phyloP scores from a whole-genome alignment of 768 basidiomycete species.

The Pisolithus orientalis region DNA sequence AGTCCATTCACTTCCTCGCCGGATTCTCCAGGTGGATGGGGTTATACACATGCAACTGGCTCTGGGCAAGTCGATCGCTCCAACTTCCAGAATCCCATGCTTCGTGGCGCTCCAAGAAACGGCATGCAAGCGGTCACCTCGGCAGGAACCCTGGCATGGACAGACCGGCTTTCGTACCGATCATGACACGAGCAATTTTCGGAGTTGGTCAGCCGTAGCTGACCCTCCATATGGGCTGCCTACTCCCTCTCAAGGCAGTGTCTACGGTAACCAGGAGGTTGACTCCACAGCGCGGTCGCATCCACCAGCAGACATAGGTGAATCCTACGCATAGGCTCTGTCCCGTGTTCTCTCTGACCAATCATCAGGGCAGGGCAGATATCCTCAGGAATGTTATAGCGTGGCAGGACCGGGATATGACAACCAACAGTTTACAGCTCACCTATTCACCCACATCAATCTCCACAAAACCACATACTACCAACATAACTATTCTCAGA shows the following conservation, averaged over 20 bases:
- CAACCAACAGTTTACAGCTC: slow-evolving; percentile 16
- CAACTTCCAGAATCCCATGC: slow-evolving; percentile 42
- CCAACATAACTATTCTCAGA: slow-evolving; percentile 20
- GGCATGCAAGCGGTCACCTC: slow-evolving; percentile 12
- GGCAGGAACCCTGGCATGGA: slow-evolving; percentile 20
- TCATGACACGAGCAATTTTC: slow-evolving; percentile 35
- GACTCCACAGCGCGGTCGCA: slow-evolving; percentile 35
- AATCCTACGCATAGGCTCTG: slow-evolving; percentile 26
- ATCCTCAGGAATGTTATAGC: slow-evolving; percentile 17
- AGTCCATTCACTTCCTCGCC: slow-evolving; percentile 38
- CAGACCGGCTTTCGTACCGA: slow-evolving; percentile 24
- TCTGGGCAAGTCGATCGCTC: slow-evolving; percentile 28
- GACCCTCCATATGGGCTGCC: slow-evolving; percentile 33
- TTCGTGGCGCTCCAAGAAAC: slow-evolving; percentile 32
- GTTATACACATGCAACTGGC: slow-evolving; percentile 33
- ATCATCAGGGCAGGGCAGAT: slow-evolving; percentile 10
- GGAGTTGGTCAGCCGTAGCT: slow-evolving; percentile 39
- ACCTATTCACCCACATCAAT: slow-evolving; percentile 22
- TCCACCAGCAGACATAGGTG: slow-evolving; percentile 33
- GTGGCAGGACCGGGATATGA: slow-evolving; percentile 26
- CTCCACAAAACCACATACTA: slow-evolving; percentile 26
- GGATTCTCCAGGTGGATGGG: slow-evolving; percentile 49
- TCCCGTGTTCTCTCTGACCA: slow-evolving; percentile 9
- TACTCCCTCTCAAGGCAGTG: slow-evolving; percentile 14
- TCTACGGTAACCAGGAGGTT: slow-evolving; percentile 26